Conservation (phyloP, 176 grass and related monocot genomes). For the Oryza australiensis region DNA sequence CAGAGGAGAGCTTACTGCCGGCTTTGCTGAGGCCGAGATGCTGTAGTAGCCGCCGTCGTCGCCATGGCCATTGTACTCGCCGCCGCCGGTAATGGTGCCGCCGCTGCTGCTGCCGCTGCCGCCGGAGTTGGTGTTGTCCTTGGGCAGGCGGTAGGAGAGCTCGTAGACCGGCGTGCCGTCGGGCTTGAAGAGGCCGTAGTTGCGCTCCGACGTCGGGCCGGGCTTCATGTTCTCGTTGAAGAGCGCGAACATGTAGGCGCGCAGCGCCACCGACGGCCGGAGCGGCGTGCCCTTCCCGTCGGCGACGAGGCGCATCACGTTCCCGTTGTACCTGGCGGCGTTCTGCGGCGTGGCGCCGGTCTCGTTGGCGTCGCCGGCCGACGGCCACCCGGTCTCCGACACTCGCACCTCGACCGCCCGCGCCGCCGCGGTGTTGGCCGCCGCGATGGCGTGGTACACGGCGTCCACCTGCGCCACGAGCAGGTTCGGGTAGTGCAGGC, state of each 20-base stretch:
- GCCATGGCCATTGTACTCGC: constrained; percentile 19
- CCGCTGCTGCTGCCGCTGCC: constrained; percentile 10
- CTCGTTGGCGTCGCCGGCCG: constrained; percentile 63
- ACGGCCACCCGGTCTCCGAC: constrained; percentile 84
- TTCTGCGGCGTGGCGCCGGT: constrained; percentile 50
- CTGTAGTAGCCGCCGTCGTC: constrained; percentile 56
- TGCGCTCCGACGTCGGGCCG: constrained; percentile 70
- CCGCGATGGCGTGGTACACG: constrained; percentile 70
- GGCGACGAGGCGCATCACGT: constrained; percentile 55
- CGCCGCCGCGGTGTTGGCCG: constrained; percentile 42
- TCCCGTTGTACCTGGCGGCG: constrained; percentile 66
- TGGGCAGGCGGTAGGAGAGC: constrained; percentile 44
- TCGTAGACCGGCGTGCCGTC: constrained; percentile 68
- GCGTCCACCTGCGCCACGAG: constrained; percentile 71
- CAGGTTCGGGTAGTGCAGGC: constrained; percentile 64
- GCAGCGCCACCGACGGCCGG: constrained; percentile 42
- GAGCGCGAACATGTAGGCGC: constrained; percentile 69
- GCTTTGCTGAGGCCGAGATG: constrained; percentile 43
- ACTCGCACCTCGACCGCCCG: constrained; percentile 53
- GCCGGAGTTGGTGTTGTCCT: constrained; percentile 36
- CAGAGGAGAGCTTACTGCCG: constrained; percentile 24
- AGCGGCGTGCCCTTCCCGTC: constrained; percentile 75
- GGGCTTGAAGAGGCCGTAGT: constrained; percentile 65
- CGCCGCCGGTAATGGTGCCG: constrained; percentile 13
- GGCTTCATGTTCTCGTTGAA: constrained; percentile 86